These are phyloP conservation scores for Phoenix roebelenii DNA, from an alignment of 176 grass and related monocot genomes.

Conservation along the genomic window DNA sequence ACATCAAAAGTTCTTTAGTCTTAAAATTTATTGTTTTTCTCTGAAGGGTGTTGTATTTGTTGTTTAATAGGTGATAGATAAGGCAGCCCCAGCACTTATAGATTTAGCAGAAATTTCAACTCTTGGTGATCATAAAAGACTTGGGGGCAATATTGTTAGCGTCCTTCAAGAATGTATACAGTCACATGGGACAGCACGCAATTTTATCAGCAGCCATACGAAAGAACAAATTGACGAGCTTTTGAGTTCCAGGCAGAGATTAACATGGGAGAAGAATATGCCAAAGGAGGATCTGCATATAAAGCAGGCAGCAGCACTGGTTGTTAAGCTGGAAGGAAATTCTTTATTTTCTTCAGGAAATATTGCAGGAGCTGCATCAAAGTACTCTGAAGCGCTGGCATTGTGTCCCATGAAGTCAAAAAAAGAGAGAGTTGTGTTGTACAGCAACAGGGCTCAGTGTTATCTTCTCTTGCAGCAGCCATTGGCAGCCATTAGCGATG, in stretches of 20 bases:
- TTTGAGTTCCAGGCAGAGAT: slow-evolving; percentile 64
- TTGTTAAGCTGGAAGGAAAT: slow-evolving; percentile 98
- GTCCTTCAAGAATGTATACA: slow-evolving; percentile 68
- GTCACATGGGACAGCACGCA: slow-evolving; percentile 28
- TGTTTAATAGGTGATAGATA: slow-evolving; percentile 67
- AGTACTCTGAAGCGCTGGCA: slow-evolving; percentile 91
- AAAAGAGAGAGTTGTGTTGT: slow-evolving; percentile 95
- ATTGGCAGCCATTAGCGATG: slow-evolving; percentile 75
- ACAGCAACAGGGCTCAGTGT: slow-evolving; percentile 92
- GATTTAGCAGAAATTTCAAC: slow-evolving; percentile 67
- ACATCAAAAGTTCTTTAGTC: too few relatives aligned
- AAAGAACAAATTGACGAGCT: slow-evolving; percentile 84
- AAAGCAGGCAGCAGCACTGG: slow-evolving; percentile 94
- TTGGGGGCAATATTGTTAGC: slow-evolving; percentile 66
- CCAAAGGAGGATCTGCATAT: slow-evolving; percentile 96
- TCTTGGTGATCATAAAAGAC: slow-evolving; percentile 75
- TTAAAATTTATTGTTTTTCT: too few relatives aligned
- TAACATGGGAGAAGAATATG: slow-evolving; percentile 83
- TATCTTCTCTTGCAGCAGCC: slow-evolving; percentile 97
- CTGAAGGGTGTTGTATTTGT: neutral
- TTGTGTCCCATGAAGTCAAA: slow-evolving; percentile 97
- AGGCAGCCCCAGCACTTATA: slow-evolving; percentile 62
- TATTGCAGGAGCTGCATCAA: slow-evolving; percentile 75
- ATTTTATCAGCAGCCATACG: slow-evolving; percentile 42
- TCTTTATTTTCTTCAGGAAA: slow-evolving; percentile 93